Percentiles rank a stretch among this genome's conserved stretches.
Evolutionary conservation across 2,329 filamentous ascomycete genomes (phyloP).

Genomic region (Alternaria postmessia): DNA sequence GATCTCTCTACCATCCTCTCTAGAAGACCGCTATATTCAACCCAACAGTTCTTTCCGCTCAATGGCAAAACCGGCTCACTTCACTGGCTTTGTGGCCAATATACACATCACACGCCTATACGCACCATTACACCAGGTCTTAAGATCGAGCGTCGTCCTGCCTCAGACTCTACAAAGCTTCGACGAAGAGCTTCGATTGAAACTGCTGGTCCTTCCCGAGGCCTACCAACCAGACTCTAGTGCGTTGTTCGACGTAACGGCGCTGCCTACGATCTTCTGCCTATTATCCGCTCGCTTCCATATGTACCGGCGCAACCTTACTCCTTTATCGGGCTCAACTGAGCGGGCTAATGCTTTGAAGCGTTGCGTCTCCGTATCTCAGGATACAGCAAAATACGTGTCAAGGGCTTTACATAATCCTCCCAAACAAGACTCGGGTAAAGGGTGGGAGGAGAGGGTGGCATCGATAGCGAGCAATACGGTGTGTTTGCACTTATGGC

Average conservation of each 20-base stretch:
- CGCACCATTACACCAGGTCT: slow-evolving; percentile 73
- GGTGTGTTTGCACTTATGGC: slow-evolving; percentile 85
- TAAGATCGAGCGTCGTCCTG: slow-evolving; percentile 70
- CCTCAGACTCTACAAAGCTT: slow-evolving; percentile 75
- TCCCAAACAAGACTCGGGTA: slow-evolving; percentile 34
- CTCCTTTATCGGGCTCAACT: slow-evolving; percentile 71
- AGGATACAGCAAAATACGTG: slow-evolving; percentile 81
- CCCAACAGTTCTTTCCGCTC: slow-evolving; percentile 56
- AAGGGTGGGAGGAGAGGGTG: slow-evolving; percentile 64
- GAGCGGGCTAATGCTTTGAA: slow-evolving; percentile 77
- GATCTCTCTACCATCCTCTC: slow-evolving; percentile 76
- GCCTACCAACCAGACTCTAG: slow-evolving; percentile 73
- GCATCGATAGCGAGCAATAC: slow-evolving; percentile 75
- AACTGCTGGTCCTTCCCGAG: slow-evolving; percentile 77
- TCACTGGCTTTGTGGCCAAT: slow-evolving; percentile 76
- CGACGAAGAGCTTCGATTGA: slow-evolving; percentile 80
- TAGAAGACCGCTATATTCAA: slow-evolving; percentile 81
- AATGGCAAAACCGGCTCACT: slow-evolving; percentile 54
- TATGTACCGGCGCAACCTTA: slow-evolving; percentile 88
- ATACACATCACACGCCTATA: slow-evolving; percentile 85
- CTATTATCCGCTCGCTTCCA: slow-evolving; percentile 85
- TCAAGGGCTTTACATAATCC: slow-evolving; percentile 67
- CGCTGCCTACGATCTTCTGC: slow-evolving; percentile 77
- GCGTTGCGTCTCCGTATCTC: slow-evolving; percentile 75
- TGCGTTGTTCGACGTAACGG: slow-evolving; percentile 74